Conservation (phyloP, 768 basidiomycete genomes). For the Suillus subaureus region DNA sequence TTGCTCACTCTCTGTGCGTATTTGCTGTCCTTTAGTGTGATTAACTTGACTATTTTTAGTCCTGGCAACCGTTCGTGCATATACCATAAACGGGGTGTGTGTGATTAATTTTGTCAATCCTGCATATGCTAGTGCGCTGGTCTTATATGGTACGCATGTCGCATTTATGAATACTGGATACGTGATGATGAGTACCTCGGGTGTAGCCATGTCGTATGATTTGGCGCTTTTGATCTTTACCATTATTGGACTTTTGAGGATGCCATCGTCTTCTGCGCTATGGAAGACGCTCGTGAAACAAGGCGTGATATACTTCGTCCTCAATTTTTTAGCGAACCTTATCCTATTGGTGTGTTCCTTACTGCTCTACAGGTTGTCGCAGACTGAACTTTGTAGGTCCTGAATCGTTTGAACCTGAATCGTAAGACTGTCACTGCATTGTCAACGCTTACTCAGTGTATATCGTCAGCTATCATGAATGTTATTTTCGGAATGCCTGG, state of each 20-base stretch:
- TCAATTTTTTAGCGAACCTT: background rate
- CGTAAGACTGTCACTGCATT: background rate
- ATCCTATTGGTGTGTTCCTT: background rate
- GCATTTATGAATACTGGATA: background rate
- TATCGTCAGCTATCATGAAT: background rate
- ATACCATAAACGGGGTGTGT: background rate
- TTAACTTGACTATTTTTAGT: background rate
- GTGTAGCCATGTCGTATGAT: background rate
- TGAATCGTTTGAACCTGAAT: background rate
- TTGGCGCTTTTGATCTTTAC: background rate
- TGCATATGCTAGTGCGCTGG: background rate
- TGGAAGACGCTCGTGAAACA: conserved; percentile 4
- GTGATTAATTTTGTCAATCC: background rate
- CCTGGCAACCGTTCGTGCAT: background rate
- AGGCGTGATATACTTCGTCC: background rate
- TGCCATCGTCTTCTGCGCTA: background rate
- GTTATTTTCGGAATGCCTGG: background rate
- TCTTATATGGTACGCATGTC: background rate
- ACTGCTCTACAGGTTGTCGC: background rate
- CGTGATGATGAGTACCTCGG: background rate
- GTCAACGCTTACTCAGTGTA: background rate
- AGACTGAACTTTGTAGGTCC: background rate
- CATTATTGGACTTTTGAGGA: background rate
- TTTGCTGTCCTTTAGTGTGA: background rate
- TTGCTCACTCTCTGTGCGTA: background rate